Base-by-base conservation (phyloP, 805 yeast species). In the Ogataea naganishii region DNA sequence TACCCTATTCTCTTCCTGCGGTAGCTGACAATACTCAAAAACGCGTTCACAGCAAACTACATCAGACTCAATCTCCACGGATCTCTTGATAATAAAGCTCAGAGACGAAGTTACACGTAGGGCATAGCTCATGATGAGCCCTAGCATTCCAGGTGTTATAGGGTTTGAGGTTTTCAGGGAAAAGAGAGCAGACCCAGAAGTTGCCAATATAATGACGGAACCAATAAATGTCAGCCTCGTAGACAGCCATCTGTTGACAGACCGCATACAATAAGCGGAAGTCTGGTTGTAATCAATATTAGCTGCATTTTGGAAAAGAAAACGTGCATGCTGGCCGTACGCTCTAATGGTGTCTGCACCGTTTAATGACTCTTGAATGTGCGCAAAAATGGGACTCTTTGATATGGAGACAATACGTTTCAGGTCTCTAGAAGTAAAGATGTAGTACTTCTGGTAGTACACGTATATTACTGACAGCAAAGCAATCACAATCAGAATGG, bases 11-110 rank as follows among this genome's bases (percentile, higher is more conserved):
- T 92, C 95, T 59, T 89, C 98, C 14, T 86, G 68, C 20, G 63
- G 58, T 37, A 92, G 62, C n/a, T 60, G 55, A 21, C 94, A 72
- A 54, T 88, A 89, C 54, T 89, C 98, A 56, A 83, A 66, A 31
- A 89, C 77, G 60, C 98, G 77, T 62, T 89, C 98, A 26, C 94
- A 96, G 13, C 95, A 82, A 22, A 78, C 80, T 33, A 73, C 62
- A 41, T 67, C 73, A 6, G 76, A 62, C 47, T 78, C 84, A 25
- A 75, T 69, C 41, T 73, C 78, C 17, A 76, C 82, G 5, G 76
- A 60, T 50, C 65, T 61, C 43, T 80, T 60, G 6, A 78, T 80
- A 33, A 76, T 64, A 54, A 66, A 62, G 43, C 62, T 66, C 43
- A 78, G 60, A 4, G 72, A 57, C 12, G 58, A 53, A 0, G 81